Evolutionary conservation across 208 protist species (phyloP).

Genomic region (Angomonas desouzai): DNA sequence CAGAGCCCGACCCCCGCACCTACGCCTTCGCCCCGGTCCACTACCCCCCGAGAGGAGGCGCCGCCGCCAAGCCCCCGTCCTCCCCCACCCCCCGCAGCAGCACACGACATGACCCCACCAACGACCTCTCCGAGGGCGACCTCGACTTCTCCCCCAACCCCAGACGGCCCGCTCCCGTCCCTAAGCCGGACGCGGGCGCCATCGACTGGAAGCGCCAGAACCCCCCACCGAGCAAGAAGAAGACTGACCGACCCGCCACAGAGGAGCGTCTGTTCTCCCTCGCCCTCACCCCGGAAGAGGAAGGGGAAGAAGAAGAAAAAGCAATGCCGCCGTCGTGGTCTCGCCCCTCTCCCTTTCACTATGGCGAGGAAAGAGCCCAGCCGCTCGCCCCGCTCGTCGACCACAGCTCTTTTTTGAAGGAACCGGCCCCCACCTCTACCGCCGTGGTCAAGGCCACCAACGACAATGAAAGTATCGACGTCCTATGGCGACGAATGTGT

Average conservation of each 20-base stretch:
- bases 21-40: slow-evolving; percentile 59
- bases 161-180: neutral
- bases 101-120: slow-evolving; percentile 3
- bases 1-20: slow-evolving; percentile 66
- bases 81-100: slow-evolving; percentile 9
- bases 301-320: neutral
- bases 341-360: neutral
- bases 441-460: neutral
- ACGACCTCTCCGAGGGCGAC: neutral
- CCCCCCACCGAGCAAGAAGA: neutral
- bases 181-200: neutral
- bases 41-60: slow-evolving; percentile 24
- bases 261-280: neutral
- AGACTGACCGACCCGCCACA: neutral
- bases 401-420: neutral
- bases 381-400: neutral
- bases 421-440: neutral
- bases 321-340: neutral
- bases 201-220: neutral
- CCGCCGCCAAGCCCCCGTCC: slow-evolving; percentile 5
- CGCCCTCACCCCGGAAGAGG: neutral
- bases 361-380: neutral
- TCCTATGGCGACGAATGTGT: neutral
- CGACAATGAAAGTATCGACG: neutral
- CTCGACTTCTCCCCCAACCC: neutral